Evolutionary conservation across 495 filamentous ascomycete species (phyloP).

Genomic region (Annulohypoxylon bovei): DNA sequence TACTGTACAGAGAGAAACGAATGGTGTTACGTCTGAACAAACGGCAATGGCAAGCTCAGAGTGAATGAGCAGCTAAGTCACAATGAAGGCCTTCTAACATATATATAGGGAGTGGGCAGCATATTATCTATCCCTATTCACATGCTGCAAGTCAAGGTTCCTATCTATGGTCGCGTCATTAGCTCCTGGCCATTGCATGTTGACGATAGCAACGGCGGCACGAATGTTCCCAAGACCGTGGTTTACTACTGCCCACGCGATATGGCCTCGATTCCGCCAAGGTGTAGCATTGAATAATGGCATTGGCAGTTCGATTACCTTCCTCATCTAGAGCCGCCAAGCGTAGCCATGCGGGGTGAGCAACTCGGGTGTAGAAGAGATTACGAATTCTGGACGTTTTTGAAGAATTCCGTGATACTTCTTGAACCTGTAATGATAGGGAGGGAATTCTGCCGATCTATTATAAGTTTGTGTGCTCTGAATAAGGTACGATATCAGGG

Average conservation of each 20-base stretch:
- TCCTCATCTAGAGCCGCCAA: constrained; percentile 36
- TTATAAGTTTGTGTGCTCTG: background rate
- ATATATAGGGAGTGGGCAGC: background rate
- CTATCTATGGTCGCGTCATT: constrained; percentile 13
- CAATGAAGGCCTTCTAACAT: background rate
- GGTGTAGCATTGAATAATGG: constrained; percentile 23
- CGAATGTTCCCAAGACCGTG: constrained; percentile 11
- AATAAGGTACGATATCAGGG: background rate
- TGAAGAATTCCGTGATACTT: background rate
- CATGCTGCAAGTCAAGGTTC: constrained; percentile 3
- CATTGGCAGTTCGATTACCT: constrained; percentile 25
- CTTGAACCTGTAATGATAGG: background rate
- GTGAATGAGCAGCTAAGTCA: constrained; percentile 3
- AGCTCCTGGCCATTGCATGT: constrained; percentile 2
- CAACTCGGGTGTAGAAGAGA: constrained; percentile 24
- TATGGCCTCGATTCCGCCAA: constrained; percentile 27
- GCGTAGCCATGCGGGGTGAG: constrained; percentile 19
- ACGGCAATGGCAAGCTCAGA: background rate
- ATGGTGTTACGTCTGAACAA: background rate
- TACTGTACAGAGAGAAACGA: background rate
- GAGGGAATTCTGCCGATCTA: background rate
- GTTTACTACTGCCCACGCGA: constrained; percentile 8
- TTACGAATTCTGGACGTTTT: constrained; percentile 14
- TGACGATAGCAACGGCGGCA: background rate
- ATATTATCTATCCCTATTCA: constrained; percentile 2